phyloP scores from a whole-genome alignment of 1,284 basidiomycete species.

The Irpex sp. region DNA sequence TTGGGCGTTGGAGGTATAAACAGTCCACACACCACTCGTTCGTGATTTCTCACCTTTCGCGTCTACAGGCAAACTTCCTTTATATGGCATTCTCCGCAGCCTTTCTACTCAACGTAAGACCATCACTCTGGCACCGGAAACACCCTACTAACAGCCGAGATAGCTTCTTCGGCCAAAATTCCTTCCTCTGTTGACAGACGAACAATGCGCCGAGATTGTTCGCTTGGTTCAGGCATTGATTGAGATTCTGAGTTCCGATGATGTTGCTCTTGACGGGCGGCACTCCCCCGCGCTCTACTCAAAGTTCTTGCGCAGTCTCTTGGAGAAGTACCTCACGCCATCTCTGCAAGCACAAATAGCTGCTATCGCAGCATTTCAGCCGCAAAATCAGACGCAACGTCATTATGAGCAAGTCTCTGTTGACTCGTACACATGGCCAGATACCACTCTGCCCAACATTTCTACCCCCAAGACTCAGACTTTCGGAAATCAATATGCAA shows the following conservation, averaged over 20 bases:
- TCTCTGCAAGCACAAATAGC: neutral
- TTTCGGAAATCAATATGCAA: neutral
- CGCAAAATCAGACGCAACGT: slow-evolving; percentile 1
- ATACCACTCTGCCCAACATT: neutral
- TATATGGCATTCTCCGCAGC: slow-evolving; percentile 60
- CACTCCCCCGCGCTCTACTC: slow-evolving; percentile 35
- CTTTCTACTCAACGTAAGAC: slow-evolving; percentile 51
- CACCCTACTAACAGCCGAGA: slow-evolving; percentile 16
- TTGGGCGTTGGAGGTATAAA: slow-evolving; percentile 46
- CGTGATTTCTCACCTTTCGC: slow-evolving; percentile 19
- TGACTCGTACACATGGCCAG: slow-evolving; percentile 6
- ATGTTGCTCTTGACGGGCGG: slow-evolving; percentile 14
- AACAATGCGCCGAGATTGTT: slow-evolving; percentile 38
- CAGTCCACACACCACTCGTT: slow-evolving; percentile 19
- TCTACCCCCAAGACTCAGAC: neutral
- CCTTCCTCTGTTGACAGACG: slow-evolving; percentile 35
- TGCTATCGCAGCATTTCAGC: neutral
- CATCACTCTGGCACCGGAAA: slow-evolving; percentile 5
- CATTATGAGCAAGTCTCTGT: neutral
- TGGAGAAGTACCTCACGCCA: slow-evolving; percentile 35
- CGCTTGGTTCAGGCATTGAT: slow-evolving; percentile 41
- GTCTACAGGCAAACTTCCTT: slow-evolving; percentile 34
- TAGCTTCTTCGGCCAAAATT: slow-evolving; percentile 48
- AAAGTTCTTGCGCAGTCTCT: slow-evolving; percentile 45
- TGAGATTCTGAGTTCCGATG: slow-evolving; percentile 40